A percentile compares a stretch with the other conserved stretches of the same genome.
Conservation (phyloP, 2,329 filamentous ascomycete genomes). For the Penicillium sp. region DNA sequence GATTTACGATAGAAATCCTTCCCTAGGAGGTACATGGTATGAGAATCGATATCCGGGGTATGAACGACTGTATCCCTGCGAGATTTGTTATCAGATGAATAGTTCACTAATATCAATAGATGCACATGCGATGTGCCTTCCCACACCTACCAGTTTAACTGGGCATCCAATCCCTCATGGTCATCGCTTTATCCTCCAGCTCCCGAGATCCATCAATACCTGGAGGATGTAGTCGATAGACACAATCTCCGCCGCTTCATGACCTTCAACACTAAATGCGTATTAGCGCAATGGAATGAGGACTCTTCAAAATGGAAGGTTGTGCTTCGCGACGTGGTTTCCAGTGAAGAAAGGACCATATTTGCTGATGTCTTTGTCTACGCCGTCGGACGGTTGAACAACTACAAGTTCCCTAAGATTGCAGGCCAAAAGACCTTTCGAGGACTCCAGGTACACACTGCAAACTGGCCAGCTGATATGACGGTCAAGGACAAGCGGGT, state of each 20-base stretch:
- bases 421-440: slow-evolving; percentile 24
- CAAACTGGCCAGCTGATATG: slow-evolving; percentile 27
- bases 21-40: slow-evolving; percentile 32
- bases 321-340: neutral
- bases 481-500: neutral
- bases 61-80: neutral
- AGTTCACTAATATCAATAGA: neutral
- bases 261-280: slow-evolving; percentile 2
- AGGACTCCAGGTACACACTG: slow-evolving; percentile 35
- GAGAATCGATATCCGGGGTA: slow-evolving; percentile 29
- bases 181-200: slow-evolving; percentile 5
- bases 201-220: slow-evolving; percentile 5
- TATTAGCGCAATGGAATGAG: slow-evolving; percentile 7
- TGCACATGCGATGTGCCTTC: slow-evolving; percentile 34
- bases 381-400: slow-evolving; percentile 12
- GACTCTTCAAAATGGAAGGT: slow-evolving; percentile 1
- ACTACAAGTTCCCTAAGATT: slow-evolving; percentile 20
- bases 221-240: slow-evolving; percentile 7
- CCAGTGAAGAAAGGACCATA: neutral
- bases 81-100: neutral
- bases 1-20: slow-evolving; percentile 24
- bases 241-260: slow-evolving; percentile 10
- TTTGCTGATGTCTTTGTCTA: slow-evolving; percentile 9
- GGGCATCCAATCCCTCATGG: slow-evolving; percentile 15
- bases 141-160: slow-evolving; percentile 33